Base-by-base conservation (phyloP, 2,329 filamentous ascomycete species). In the Sporothrix mexicana region DNA sequence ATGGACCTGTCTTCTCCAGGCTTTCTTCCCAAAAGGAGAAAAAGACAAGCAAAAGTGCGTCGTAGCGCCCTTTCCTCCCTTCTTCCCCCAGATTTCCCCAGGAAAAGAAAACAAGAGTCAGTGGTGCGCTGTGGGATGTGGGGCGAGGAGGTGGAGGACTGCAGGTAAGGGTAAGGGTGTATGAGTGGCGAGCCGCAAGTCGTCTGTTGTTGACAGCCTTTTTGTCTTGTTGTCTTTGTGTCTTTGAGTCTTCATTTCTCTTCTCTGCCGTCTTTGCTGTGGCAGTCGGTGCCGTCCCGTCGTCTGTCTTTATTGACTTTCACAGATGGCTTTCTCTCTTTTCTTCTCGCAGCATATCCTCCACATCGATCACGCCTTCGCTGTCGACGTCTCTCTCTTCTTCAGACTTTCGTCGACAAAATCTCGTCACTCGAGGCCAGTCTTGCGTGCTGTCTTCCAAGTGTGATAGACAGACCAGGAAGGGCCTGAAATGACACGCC, bases 331-430 rank as follows among this genome's bases (percentile, higher is more conserved):
- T n/a, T 17, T 7, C 47, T 51, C 15, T 17, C 47, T n/a, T 51
- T 20, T 9, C 51, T 53, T 53, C 9, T 53, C 51, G 51, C 20
- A 6, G 15, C 2, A 17, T 47, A 15, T 15, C 20, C 51, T 53
- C 51, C 51, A 53, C 51, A 53, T 3, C n/a, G n/a, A 53, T 53
- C 51, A 53, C 51, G 51, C 51, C 51, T 53, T 53, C n/a, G 51
- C 51, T 17, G 17, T 53, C 20, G n/a, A 53, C n/a, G 51, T 53
- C 51, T 53, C 49, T 53, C 5, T 20, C 20, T 53, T 53, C 13
- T 20, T 8, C n/a, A 10, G n/a, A 17, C 20, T n/a, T 20, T 53
- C 49, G n/a, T 53, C 2, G 1, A 3, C 49, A 1, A 8, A 41
- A 61, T 36, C 30, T 61, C 57, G 57, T n/a, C 57, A 61, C 25